phyloP scores from a whole-genome alignment of 2,329 filamentous ascomycete genomes.

The Ophiostoma ulmi region DNA sequence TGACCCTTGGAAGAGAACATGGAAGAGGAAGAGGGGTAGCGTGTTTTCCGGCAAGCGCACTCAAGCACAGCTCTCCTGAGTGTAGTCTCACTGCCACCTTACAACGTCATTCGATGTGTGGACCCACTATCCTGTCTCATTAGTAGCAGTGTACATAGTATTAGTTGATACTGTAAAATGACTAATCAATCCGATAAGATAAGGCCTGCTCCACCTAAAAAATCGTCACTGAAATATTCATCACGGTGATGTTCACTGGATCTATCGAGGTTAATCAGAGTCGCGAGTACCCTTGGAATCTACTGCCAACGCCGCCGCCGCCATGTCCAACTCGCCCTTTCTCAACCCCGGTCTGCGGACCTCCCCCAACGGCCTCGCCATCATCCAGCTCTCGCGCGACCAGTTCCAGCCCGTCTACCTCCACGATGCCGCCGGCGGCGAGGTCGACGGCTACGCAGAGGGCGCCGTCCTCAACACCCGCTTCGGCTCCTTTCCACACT shows the following conservation, averaged over 20 bases:
- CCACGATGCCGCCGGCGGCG: conserved; percentile 50
- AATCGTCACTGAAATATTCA: conserved; percentile 2
- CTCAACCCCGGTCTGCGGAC: conserved; percentile 63
- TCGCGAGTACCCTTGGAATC: neutral
- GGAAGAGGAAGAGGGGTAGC: neutral
- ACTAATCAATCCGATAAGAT: conserved; percentile 15
- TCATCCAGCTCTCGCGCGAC: conserved; percentile 85
- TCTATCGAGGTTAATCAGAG: neutral
- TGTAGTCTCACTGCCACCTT: conserved; percentile 12
- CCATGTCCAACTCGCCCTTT: conserved; percentile 61
- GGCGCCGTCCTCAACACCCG: conserved; percentile 82
- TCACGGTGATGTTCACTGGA: neutral
- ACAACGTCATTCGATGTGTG: conserved; percentile 13
- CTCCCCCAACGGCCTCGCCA: conserved; percentile 62
- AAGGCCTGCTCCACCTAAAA: neutral
- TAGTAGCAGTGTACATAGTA: neutral
- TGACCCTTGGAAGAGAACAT: neutral
- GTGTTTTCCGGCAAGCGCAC: neutral
- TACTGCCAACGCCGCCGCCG: neutral
- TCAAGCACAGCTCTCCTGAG: conserved; percentile 1
- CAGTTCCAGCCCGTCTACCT: conserved; percentile 72
- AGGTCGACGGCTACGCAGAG: conserved; percentile 67
- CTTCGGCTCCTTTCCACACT: conserved; percentile 85
- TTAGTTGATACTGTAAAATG: neutral
- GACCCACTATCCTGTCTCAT: neutral